Evolutionary conservation across 805 yeast species (phyloP).

Genomic region (Kazachstania kunashirensis): DNA sequence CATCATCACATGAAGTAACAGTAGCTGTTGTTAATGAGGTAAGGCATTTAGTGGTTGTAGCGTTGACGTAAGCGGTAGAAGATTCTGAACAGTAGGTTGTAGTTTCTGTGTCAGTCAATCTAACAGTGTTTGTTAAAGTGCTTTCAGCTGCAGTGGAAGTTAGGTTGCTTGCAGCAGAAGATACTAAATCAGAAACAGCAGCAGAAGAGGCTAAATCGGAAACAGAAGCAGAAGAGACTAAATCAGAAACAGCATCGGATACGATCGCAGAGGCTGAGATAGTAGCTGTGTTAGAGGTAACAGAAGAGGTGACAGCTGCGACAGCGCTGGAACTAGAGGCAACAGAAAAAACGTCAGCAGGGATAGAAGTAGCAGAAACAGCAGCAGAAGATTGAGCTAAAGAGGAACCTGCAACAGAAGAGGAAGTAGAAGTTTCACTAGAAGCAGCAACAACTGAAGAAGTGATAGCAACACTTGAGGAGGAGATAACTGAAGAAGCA

Average conservation of each 20-base stretch:
- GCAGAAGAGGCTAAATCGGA: background rate
- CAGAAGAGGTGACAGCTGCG: background rate
- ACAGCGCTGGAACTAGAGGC: background rate
- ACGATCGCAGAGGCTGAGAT: background rate
- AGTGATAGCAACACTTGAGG: background rate
- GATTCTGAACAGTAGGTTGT: background rate
- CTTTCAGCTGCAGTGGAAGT: background rate
- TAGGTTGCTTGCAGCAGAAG: background rate
- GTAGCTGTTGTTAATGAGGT: background rate
- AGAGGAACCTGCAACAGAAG: background rate
- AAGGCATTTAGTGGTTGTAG: background rate
- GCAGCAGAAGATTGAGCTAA: background rate
- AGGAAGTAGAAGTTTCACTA: background rate
- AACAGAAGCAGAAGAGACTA: background rate
- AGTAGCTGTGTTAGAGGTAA: background rate
- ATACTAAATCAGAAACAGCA: background rate
- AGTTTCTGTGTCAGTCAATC: too few species aligned
- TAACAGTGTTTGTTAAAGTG: too few species aligned
- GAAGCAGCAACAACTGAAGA: background rate
- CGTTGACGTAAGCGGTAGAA: background rate
- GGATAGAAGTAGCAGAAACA: background rate
- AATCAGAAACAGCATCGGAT: background rate
- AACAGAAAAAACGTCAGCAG: background rate
- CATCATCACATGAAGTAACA: constrained; percentile 1
- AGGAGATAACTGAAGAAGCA: background rate